Conservation (phyloP, 2,329 filamentous ascomycete genomes). For the Fusarium chaquense region DNA sequence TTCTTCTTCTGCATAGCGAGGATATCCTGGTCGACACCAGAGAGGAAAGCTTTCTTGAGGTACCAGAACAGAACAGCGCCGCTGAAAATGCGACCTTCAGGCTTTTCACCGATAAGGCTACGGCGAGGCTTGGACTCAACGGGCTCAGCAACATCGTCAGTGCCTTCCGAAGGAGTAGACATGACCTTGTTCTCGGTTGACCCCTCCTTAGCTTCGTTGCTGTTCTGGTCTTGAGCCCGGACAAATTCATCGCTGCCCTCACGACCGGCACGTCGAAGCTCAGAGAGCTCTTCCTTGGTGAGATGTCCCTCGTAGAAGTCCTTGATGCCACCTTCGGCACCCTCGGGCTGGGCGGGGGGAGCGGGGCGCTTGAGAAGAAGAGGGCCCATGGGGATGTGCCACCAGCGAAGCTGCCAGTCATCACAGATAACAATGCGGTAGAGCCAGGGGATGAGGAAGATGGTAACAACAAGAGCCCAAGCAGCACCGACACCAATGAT, state of each 20-base stretch:
- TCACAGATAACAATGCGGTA: slow-evolving; percentile 69
- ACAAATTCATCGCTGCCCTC: slow-evolving; percentile 41
- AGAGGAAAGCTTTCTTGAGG: slow-evolving; percentile 43
- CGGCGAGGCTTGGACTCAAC: slow-evolving; percentile 30
- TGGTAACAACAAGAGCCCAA: slow-evolving; percentile 60
- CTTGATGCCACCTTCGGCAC: slow-evolving; percentile 66
- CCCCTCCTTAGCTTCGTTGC: slow-evolving; percentile 43
- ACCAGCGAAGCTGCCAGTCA: slow-evolving; percentile 71
- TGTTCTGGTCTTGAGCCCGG: slow-evolving; percentile 35
- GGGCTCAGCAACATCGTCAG: not conserved
- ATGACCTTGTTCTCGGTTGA: slow-evolving; percentile 33
- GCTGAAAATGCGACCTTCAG: slow-evolving; percentile 27
- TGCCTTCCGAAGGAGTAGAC: slow-evolving; percentile 27
- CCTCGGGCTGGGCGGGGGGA: slow-evolving; percentile 71
- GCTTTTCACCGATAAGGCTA: slow-evolving; percentile 40
- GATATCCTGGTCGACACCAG: slow-evolving; percentile 48
- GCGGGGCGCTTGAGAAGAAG: slow-evolving; percentile 61
- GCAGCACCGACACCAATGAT: slow-evolving; percentile 66
- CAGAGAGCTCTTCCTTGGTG: slow-evolving; percentile 64
- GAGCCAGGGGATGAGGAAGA: slow-evolving; percentile 71
- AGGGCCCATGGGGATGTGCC: slow-evolving; percentile 65
- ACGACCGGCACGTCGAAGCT: slow-evolving; percentile 52
- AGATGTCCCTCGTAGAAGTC: slow-evolving; percentile 69
- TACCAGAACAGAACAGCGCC: slow-evolving; percentile 42
- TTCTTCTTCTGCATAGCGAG: slow-evolving; percentile 54